Evolutionary conservation across 495 filamentous ascomycete species (phyloP).

Genomic region (Filosporella fistucella): DNA sequence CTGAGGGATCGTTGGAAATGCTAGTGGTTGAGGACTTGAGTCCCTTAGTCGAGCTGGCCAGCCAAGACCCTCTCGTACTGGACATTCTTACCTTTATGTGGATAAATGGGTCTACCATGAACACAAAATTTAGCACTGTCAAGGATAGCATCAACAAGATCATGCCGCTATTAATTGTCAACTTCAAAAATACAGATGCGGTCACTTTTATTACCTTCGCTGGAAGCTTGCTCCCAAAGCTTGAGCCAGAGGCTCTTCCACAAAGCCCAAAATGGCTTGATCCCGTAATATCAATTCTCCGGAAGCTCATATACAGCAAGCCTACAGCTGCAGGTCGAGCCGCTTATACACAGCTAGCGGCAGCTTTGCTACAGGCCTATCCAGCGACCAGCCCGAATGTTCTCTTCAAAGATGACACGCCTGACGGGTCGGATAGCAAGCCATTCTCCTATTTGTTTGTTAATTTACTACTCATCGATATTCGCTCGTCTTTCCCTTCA

Average conservation of each 20-base stretch:
- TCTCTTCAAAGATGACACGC: slow-evolving; percentile 36
- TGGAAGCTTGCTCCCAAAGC: slow-evolving; percentile 34
- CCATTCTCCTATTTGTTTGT: slow-evolving; percentile 57
- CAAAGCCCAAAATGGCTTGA: slow-evolving; percentile 37
- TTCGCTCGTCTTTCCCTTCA: slow-evolving; percentile 56
- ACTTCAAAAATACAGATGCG: slow-evolving; percentile 46
- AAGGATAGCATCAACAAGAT: slow-evolving; percentile 36
- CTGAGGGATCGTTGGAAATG: slow-evolving; percentile 41
- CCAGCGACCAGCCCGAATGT: slow-evolving; percentile 34
- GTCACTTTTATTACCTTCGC: slow-evolving; percentile 45
- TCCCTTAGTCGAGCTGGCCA: slow-evolving; percentile 46
- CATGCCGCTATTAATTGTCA: slow-evolving; percentile 36
- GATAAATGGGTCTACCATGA: slow-evolving; percentile 29
- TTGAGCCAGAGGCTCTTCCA: slow-evolving; percentile 34
- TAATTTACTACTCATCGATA: slow-evolving; percentile 54
- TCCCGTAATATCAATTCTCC: slow-evolving; percentile 33
- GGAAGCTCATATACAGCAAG: slow-evolving; percentile 35
- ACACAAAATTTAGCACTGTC: not conserved
- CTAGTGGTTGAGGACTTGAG: slow-evolving; percentile 39
- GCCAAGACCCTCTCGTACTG: slow-evolving; percentile 43
- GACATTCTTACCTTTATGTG: slow-evolving; percentile 49
- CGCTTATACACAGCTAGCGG: slow-evolving; percentile 44
- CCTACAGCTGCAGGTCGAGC: slow-evolving; percentile 42
- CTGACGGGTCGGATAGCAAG: slow-evolving; percentile 30
- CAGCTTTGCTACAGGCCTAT: slow-evolving; percentile 48